Evolutionary conservation across 225 moss, liverwort and hornwort genomes (phyloP).

Genomic region (Anthoceros angustus): DNA sequence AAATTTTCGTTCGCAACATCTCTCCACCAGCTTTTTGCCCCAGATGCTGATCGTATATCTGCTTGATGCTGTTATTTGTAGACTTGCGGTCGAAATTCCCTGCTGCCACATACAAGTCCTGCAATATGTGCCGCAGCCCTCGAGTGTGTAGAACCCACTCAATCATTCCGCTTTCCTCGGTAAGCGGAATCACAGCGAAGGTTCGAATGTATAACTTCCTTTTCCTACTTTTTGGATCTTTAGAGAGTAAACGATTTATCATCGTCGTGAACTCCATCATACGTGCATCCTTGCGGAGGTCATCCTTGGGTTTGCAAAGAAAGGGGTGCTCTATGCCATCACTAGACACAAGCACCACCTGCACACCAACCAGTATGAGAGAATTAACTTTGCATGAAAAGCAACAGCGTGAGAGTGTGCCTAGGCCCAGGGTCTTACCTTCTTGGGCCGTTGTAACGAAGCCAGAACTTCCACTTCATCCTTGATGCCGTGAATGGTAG

Average conservation of each 20-base stretch:
- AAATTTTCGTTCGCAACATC: conserved; percentile 59
- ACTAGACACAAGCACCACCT: conserved; percentile 89
- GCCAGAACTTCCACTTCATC: conserved; percentile 95
- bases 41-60: conserved; percentile 82
- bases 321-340: conserved; percentile 92
- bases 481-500: conserved; percentile 71
- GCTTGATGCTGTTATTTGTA: conserved; percentile 75
- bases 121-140: conserved; percentile 83
- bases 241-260: conserved; percentile 89
- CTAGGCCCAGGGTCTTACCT: conserved; percentile 23
- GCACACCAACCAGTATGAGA: not conserved
- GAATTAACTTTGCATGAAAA: not conserved
- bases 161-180: conserved; percentile 99
- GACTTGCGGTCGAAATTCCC: conserved; percentile 90
- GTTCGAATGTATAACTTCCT: conserved; percentile 90
- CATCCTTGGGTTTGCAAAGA: conserved; percentile 94
- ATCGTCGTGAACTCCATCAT: conserved; percentile 99
- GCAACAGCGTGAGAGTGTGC: not conserved
- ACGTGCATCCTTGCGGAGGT: conserved; percentile 91
- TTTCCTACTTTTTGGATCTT: conserved; percentile 85
- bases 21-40: conserved; percentile 40
- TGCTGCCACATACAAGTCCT: conserved; percentile 72
- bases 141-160: conserved; percentile 96
- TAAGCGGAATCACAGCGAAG: conserved; percentile 91
- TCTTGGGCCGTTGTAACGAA: conserved; percentile 89